Evolutionary conservation across 768 basidiomycete species (phyloP), one percentile per base, ranked within the genome.

Genomic region (Naganishia vaughanmartiniae): DNA sequence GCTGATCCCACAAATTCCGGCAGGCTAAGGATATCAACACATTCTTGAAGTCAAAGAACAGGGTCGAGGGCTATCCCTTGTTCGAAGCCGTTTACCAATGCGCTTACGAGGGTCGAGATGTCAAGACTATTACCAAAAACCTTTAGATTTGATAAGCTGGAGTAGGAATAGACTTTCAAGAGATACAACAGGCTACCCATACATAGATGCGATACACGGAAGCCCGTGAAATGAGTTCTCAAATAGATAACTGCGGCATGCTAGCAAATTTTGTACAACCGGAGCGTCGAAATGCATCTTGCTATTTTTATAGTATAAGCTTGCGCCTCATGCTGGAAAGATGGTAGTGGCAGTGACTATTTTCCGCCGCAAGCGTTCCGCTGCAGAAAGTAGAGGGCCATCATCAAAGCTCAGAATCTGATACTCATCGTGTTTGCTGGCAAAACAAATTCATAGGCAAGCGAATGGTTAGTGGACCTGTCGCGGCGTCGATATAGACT

Each of bases 381-480:
- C 65, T 15, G 86, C 84, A 1, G 84, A 84, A 60, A 93, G 81
- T 7, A 90, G 87, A 1, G 84, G 82, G 0, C 83, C 85, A 82
- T 93, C 85, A 0, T 90, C 89, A 74, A 93, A 93, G 75, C 88
- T 89, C 34, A 96, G 83, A 21, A 95, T 86, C 78, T 96, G 93
- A 77, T 90, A 93, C 54, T 89, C 84, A 70, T 86, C 82, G 74
- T 84, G 77, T 72, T 81, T 83, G 71, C 88, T 88, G 73, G 21
- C 7, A 51, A 14, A n/a, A 57, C 28, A 33, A 30, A 15, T 1
- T 24, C 30, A 36, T 24, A 15, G 21, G 15, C 4, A 17, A 46
- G 39, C 39, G 9, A n/a, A 24, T 4, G 39, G 65, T 71, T 33
- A 66, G 75, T 77, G 74, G 14, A 46, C 34, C 14, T 33, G 11